A percentile compares a stretch with the other conserved stretches of the same genome.
Evolutionary conservation across 768 basidiomycete genomes (phyloP).

Genomic region (Russula earlei): DNA sequence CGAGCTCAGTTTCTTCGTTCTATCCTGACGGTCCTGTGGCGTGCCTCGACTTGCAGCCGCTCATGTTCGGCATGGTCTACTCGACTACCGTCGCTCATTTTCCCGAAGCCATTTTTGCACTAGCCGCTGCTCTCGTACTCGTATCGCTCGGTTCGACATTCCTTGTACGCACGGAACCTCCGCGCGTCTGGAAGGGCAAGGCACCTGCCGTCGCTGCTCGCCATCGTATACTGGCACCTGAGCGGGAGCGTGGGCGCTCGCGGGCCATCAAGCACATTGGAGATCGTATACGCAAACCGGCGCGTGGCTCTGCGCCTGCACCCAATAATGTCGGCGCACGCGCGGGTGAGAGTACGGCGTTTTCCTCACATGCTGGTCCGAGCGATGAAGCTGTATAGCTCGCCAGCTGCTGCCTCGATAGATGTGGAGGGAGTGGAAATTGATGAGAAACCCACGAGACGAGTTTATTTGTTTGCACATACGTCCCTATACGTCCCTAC

Average conservation of each 20-base stretch:
- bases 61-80: conserved; percentile 60
- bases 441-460: no score
- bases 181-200: conserved; percentile 12
- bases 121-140: conserved; percentile 47
- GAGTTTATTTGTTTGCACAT: no score
- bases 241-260: conserved; percentile 20
- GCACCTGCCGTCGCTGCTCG: not conserved
- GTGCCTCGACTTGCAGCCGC: conserved; percentile 38
- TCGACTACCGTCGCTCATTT: conserved; percentile 50
- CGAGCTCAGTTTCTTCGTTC: conserved; percentile 1
- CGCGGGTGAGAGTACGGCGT: not conserved
- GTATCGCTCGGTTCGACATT: conserved; percentile 39
- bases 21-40: not conserved
- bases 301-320: not conserved
- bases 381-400: conserved; percentile 3
- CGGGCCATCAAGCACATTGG: conserved; percentile 18
- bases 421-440: not conserved
- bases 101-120: conserved; percentile 59
- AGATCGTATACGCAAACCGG: conserved; percentile 7
- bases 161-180: conserved; percentile 30
- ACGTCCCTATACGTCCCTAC: no score
- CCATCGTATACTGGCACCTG: not conserved
- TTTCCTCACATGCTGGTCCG: not conserved
- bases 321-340: not conserved
- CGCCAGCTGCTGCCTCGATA: not conserved